These are phyloP conservation scores for Zygosaccharomyces bailii DNA, from an alignment of 805 yeast species.

Conservation along the genomic window DNA sequence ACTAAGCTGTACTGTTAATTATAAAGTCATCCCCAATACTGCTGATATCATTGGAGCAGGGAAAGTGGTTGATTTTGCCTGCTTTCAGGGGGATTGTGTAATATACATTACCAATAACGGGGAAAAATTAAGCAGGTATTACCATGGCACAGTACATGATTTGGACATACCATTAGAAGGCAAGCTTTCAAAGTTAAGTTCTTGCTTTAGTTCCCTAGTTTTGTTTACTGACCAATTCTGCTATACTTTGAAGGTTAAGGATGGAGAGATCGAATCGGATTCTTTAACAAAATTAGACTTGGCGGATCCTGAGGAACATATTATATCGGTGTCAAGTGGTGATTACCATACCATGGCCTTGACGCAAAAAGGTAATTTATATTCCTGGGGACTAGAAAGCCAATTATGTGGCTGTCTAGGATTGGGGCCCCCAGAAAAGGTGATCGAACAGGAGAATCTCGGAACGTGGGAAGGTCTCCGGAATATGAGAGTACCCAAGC, in stretches of 20 bases:
- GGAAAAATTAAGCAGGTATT: conserved; percentile 37
- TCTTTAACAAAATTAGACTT: conserved; percentile 18
- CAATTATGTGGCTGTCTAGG: conserved; percentile 69
- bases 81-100: conserved; percentile 45
- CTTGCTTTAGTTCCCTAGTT: conserved; percentile 53
- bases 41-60: conserved; percentile 33
- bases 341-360: conserved; percentile 69
- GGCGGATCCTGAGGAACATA: conserved; percentile 41
- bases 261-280: conserved; percentile 17
- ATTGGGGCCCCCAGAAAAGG: conserved; percentile 41
- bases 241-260: conserved; percentile 23
- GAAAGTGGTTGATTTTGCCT: conserved; percentile 52
- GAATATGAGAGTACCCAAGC: conserved; percentile 40
- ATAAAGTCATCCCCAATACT: conserved; percentile 42
- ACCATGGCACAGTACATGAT: conserved; percentile 22
- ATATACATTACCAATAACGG: conserved; percentile 49
- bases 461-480: conserved; percentile 34
- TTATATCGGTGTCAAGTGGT: conserved; percentile 61
- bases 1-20: conserved; percentile 39
- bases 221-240: conserved; percentile 51
- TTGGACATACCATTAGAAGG: conserved; percentile 25
- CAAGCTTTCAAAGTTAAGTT: conserved; percentile 49
- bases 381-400: conserved; percentile 68
- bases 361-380: conserved; percentile 52
- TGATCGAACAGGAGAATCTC: conserved; percentile 22